Evolutionary conservation across 177 flowering plant genomes (phyloP), one percentile per base, ranked within the genome.

Genomic region (Tripterygium wilfordii): DNA sequence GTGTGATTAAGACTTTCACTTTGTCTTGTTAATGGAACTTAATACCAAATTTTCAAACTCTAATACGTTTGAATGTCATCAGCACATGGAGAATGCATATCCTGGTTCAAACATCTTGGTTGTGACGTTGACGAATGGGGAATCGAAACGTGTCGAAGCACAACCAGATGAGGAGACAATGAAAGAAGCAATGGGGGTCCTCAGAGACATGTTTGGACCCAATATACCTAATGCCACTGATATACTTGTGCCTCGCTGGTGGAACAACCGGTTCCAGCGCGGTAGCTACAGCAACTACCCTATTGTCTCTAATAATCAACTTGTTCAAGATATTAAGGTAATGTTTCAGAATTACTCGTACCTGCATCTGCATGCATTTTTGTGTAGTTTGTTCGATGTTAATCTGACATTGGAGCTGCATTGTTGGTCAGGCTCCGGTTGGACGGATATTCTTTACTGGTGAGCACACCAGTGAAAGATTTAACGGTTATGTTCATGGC

Each of bases 11-110:
- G n/a, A n/a, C n/a, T n/a, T n/a, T n/a, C n/a, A n/a, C n/a, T n/a
- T n/a, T n/a, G n/a, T n/a, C n/a, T n/a, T n/a, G n/a, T n/a, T n/a
- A n/a, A n/a, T n/a, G n/a, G n/a, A n/a, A n/a, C n/a, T n/a, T n/a
- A n/a, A n/a, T n/a, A n/a, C n/a, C n/a, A n/a, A n/a, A n/a, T n/a
- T n/a, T n/a, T n/a, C n/a, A n/a, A n/a, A n/a, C n/a, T n/a, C n/a
- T n/a, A n/a, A n/a, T n/a, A n/a, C n/a, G n/a, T n/a, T n/a, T 7
- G 33, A 30, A 23, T 62, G 63, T 64, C 53, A 66, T 39, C 84
- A 90, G 98, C 91, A 88, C 84, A 88, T 90, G 98, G 95, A 90
- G 63, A 88, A 81, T 41, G 98, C 96, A 3, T 90, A 74, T 41
- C 98, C 95, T 5, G 95, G 89, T 27, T 90, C 98, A n/a, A 85